These are phyloP conservation scores for Takashimella koratensis DNA, from an alignment of 1,284 basidiomycete genomes.

Conservation along the genomic window DNA sequence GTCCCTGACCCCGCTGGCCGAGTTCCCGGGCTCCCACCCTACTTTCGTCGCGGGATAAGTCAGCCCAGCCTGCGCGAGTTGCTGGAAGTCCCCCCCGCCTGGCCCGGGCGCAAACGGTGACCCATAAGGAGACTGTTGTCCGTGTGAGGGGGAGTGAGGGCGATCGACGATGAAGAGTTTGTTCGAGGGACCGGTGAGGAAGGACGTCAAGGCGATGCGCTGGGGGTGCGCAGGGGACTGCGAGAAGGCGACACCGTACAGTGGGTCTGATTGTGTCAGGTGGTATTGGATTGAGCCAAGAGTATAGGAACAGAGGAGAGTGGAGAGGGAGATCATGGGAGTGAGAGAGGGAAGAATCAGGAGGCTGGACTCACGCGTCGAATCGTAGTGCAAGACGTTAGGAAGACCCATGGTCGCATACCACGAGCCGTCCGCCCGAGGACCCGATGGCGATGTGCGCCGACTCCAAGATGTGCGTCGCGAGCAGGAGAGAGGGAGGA, in stretches of 20 bases:
- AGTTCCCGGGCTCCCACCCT: conserved; percentile 45
- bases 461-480: no score
- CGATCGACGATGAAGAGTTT: conserved; percentile 42
- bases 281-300: not conserved
- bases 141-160: conserved; percentile 5
- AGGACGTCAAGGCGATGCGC: conserved; percentile 41
- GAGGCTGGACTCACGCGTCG: conserved; percentile 25
- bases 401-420: conserved; percentile 22
- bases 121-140: conserved; percentile 6
- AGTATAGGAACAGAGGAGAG: not conserved
- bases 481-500: no score
- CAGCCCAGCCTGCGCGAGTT: conserved; percentile 33
- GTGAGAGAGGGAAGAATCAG: no score
- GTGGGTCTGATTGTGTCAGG: conserved; percentile 31
- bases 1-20: conserved; percentile 26
- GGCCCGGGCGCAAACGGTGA: conserved; percentile 6
- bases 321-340: not conserved
- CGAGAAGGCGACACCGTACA: conserved; percentile 48
- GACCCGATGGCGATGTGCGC: no score
- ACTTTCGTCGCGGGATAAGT: conserved; percentile 48
- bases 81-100: conserved; percentile 20
- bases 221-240: conserved; percentile 36
- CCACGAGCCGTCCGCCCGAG: no score
- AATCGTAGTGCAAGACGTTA: conserved; percentile 24
- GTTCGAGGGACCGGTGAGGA: conserved; percentile 38